These are phyloP conservation scores for Debaryomycetaceae sp. DNA, from an alignment of 1,139 yeast species.

Conservation along the genomic window DNA sequence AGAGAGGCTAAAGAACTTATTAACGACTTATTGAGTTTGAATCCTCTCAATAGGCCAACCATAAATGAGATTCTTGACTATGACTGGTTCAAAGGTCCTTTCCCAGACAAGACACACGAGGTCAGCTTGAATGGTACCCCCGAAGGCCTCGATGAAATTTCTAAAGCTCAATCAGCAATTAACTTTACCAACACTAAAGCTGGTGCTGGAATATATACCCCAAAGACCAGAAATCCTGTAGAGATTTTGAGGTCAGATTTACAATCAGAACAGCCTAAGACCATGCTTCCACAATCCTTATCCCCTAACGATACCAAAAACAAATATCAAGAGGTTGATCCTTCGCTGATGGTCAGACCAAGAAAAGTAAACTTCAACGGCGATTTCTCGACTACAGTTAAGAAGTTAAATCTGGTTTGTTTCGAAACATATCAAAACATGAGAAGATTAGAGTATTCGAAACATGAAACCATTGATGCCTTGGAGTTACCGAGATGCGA, in stretches of 20 bases:
- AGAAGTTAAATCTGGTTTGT: conserved; percentile 36
- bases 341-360: conserved; percentile 29
- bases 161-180: conserved; percentile 60
- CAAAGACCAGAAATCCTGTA: conserved; percentile 58
- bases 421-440: conserved; percentile 43
- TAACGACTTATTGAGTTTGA: conserved; percentile 65
- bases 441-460: conserved; percentile 36
- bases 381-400: conserved; percentile 38
- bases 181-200: conserved; percentile 70
- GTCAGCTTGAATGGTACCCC: conserved; percentile 57
- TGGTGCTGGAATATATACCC: conserved; percentile 59
- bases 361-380: conserved; percentile 43
- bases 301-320: conserved; percentile 90
- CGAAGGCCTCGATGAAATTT: conserved; percentile 54
- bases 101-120: conserved; percentile 71
- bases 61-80: conserved; percentile 76
- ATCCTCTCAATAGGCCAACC: conserved; percentile 80
- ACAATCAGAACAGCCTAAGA: conserved; percentile 64
- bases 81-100: conserved; percentile 81
- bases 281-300: conserved; percentile 80
- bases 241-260: conserved; percentile 69
- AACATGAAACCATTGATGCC: conserved; percentile 31
- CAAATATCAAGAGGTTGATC: conserved; percentile 76
- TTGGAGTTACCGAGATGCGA: conserved; percentile 46
- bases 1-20: conserved; percentile 72